phyloP scores from a whole-genome alignment of 108 stramenopile genomes.

The Chaetoceros muelleri region DNA sequence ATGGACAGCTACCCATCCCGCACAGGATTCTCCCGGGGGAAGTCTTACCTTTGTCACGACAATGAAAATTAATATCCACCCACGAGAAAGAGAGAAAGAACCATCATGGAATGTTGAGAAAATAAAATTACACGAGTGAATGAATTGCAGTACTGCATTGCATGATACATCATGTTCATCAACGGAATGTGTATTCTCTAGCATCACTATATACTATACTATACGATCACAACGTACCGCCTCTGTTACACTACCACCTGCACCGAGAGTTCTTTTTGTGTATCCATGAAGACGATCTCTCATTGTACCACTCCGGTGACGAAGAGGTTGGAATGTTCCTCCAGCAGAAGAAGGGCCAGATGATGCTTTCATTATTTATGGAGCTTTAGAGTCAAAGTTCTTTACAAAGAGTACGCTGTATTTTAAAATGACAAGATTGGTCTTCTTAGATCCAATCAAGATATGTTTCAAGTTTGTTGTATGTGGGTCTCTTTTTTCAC shows the following conservation, averaged over 20 bases:
- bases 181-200: too few relatives aligned
- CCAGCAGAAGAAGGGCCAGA: slow-evolving; percentile 14
- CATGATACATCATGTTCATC: background rate
- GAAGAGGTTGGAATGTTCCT: slow-evolving; percentile 79
- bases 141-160: background rate
- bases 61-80: too few relatives aligned
- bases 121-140: background rate
- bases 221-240: slow-evolving; percentile 43
- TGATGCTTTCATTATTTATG: slow-evolving; percentile 10
- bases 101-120: background rate
- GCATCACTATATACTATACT: background rate
- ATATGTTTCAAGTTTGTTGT: too few relatives aligned
- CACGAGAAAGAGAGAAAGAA: too few relatives aligned
- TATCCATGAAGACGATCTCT: slow-evolving; percentile 77
- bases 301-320: slow-evolving; percentile 73
- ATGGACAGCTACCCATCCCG: slow-evolving; percentile 87
- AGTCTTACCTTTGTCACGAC: slow-evolving; percentile 32
- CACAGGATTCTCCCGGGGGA: slow-evolving; percentile 84
- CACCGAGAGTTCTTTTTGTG: slow-evolving; percentile 82
- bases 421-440: too few relatives aligned
- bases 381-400: too few relatives aligned
- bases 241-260: slow-evolving; percentile 77
- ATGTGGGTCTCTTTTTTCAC: too few relatives aligned
- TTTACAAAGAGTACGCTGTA: too few relatives aligned
- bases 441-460: too few relatives aligned